Conservation (phyloP, 2,329 filamentous ascomycete species). For the Sarocladium brachiariae region DNA sequence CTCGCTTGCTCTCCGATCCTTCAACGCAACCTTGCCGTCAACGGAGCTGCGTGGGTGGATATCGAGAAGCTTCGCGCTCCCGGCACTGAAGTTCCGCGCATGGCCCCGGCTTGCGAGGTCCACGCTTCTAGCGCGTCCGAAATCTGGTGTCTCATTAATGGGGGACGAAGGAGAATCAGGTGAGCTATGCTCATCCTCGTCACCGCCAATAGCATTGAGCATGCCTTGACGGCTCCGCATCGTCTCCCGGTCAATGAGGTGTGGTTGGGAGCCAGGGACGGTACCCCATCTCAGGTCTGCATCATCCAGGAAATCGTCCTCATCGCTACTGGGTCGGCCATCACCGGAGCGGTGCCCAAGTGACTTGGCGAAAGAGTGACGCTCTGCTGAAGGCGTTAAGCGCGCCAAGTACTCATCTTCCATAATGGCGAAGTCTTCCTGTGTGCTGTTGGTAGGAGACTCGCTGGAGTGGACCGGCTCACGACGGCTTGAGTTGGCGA, state of each 20-base stretch:
- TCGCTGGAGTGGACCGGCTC: slow-evolving; percentile 29
- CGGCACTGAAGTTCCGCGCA: slow-evolving; percentile 66
- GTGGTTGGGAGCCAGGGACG: slow-evolving; percentile 49
- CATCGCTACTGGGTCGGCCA: slow-evolving; percentile 51
- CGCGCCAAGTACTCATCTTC: slow-evolving; percentile 71
- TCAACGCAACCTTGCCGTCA: slow-evolving; percentile 37
- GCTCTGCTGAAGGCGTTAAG: slow-evolving; percentile 22
- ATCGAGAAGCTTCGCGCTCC: slow-evolving; percentile 68
- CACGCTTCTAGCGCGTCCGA: slow-evolving; percentile 64
- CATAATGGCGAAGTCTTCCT: slow-evolving; percentile 55
- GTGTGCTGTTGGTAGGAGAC: slow-evolving; percentile 36
- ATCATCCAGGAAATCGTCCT: slow-evolving; percentile 39
- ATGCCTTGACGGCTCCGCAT: slow-evolving; percentile 48
- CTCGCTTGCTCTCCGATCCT: slow-evolving; percentile 20
- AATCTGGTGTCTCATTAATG: slow-evolving; percentile 28
- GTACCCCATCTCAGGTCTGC: slow-evolving; percentile 46
- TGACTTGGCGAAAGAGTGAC: slow-evolving; percentile 19
- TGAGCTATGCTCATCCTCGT: slow-evolving; percentile 24
- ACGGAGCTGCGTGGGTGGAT: slow-evolving; percentile 50
- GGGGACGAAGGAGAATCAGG: slow-evolving; percentile 19
- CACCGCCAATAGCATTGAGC: slow-evolving; percentile 33
- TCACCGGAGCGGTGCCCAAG: slow-evolving; percentile 39
- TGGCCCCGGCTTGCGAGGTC: slow-evolving; percentile 56
- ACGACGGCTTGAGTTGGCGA: slow-evolving; percentile 23
- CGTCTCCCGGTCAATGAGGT: slow-evolving; percentile 31